Evolutionary conservation across 768 basidiomycete species (phyloP), one percentile per base, ranked within the genome.

Genomic region (Chiua virens): DNA sequence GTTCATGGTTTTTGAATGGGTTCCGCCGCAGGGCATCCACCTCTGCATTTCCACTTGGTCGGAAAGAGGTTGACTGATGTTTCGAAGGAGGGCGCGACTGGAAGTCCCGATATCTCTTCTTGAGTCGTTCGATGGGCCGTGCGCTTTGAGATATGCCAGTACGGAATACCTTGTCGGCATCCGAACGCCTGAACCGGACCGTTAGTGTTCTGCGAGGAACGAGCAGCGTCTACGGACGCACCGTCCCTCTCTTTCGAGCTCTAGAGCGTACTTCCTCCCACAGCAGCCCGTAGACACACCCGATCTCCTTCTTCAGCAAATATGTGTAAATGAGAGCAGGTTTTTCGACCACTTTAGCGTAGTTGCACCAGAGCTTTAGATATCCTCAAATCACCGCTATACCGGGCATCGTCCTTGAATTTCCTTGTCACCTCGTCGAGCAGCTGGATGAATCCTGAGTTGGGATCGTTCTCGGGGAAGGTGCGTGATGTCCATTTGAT

Each of bases 241-340:
- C 96, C 83, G 81, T 59, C 87, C 86, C 37, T 79, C 78, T 40
- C 76, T 73, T 71, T 98, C 94, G 48, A 96, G 75, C 3, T 85
- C 75, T 34, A 76, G 71, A 3, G 96, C 93, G 68, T 93, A 98
- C n/a, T 60, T 96, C 93, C 67, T 96, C 92, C 62, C 97, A 99
- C 42, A 97, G 72, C 40, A 87, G 72, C 2, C 90, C 83, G 66
- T 88, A 89, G 2, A 79, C 78, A 23, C 80, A 85, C 10, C 90
- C 92, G 62, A 94, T 86, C 38, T 84, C 85, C 53, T 79, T 83
- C 47, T 81, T 80, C 57, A 89, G 70, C 46, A 94, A 70, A 68
- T 83, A 86, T 23, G 82, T 80, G 71, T 91, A 98, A 30, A 85
- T 79, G 32, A 79, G 79, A 17, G 79, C 76, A 4, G 86, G 75